A percentile compares a stretch with the other conserved stretches of the same genome.
These are phyloP conservation scores for Aureobasidium pullulans DNA, from an alignment of 2,329 filamentous ascomycete genomes.

Conservation along the genomic window DNA sequence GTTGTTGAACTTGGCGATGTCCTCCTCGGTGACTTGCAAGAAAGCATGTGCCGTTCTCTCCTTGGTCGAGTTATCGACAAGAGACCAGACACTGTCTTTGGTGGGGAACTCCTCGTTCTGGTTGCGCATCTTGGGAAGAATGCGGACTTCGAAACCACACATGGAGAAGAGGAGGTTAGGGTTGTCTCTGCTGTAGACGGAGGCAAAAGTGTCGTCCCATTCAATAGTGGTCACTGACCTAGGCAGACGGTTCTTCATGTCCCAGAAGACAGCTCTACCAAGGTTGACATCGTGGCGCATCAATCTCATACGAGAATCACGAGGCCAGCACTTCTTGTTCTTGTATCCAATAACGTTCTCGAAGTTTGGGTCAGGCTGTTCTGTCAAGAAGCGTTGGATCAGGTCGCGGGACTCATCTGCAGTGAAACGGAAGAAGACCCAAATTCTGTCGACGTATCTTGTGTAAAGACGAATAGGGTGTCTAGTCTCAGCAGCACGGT, in stretches of 20 bases:
- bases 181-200: constrained; percentile 96
- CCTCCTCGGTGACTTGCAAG: constrained; percentile 93
- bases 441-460: constrained; percentile 95
- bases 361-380: constrained; percentile 97
- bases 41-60: constrained; percentile 96
- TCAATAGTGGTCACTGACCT: constrained; percentile 95
- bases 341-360: constrained; percentile 98
- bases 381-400: constrained; percentile 94
- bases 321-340: constrained; percentile 99
- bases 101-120: constrained; percentile 93
- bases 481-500: constrained; percentile 81
- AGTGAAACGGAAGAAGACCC: constrained; percentile 91
- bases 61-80: constrained; percentile 94
- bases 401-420: constrained; percentile 92
- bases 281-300: constrained; percentile 99
- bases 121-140: constrained; percentile 90
- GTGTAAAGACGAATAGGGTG: constrained; percentile 98
- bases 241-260: constrained; percentile 92
- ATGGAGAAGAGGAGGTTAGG: constrained; percentile 96
- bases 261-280: constrained; percentile 96
- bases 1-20: constrained; percentile 98
- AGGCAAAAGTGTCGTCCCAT: constrained; percentile 98
- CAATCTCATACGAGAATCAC: constrained; percentile 92
- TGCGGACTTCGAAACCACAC: constrained; percentile 95
- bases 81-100: constrained; percentile 96